Conservation (phyloP, 805 yeast genomes). For the Kregervanrija fluxuum region DNA sequence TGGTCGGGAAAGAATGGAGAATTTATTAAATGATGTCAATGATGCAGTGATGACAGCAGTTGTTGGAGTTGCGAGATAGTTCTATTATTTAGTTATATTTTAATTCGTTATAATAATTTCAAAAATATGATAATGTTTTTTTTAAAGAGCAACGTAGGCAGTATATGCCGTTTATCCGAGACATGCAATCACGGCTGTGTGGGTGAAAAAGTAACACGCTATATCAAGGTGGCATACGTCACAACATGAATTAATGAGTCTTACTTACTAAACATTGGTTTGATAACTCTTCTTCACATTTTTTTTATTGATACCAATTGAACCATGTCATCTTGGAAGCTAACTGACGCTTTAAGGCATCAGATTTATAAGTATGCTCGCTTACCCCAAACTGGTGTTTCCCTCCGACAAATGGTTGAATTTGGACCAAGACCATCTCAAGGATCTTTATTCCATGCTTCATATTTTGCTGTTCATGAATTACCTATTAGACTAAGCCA, state of each 20-base stretch:
- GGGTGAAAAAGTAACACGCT: too few relatives aligned
- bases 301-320: not conserved
- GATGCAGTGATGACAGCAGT: conserved; percentile 34
- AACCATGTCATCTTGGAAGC: conserved; percentile 33
- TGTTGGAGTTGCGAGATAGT: conserved; percentile 14
- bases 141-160: not conserved
- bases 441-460: conserved; percentile 74
- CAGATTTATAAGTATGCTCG: conserved; percentile 59
- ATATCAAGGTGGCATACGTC: too few relatives aligned
- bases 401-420: conserved; percentile 84
- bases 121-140: not conserved
- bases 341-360: conserved; percentile 42
- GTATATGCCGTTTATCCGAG: conserved; percentile 3
- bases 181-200: not conserved
- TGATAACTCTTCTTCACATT: not conserved
- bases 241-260: too few relatives aligned
- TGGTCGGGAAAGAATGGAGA: conserved; percentile 26
- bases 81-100: not conserved
- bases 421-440: conserved; percentile 76
- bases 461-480: conserved; percentile 79
- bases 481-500: conserved; percentile 82
- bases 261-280: too few relatives aligned
- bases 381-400: conserved; percentile 76
- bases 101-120: not conserved
- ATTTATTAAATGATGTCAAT: conserved; percentile 32